Evolutionary conservation across 805 yeast genomes (phyloP).

Genomic region (Hanseniaspora jakobsenii): DNA sequence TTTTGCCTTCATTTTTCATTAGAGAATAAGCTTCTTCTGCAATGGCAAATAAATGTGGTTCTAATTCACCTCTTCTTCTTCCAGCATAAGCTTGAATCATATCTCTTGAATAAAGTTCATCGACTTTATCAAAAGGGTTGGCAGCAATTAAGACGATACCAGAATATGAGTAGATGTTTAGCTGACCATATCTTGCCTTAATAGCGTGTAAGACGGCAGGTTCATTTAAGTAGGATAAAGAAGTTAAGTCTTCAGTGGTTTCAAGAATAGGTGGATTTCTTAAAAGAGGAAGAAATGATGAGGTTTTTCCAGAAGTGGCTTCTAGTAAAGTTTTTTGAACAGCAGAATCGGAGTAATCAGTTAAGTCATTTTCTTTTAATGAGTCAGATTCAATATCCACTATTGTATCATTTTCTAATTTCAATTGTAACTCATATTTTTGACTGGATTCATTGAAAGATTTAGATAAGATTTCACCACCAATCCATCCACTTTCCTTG

Average conservation of each 20-base stretch:
- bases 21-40: conserved; percentile 96
- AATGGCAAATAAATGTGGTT: conserved; percentile 93
- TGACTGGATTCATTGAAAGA: conserved; percentile 32
- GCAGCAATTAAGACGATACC: conserved; percentile 95
- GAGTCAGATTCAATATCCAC: conserved; percentile 38
- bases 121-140: conserved; percentile 88
- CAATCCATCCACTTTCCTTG: conserved; percentile 58
- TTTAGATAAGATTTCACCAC: conserved; percentile 46
- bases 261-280: conserved; percentile 87
- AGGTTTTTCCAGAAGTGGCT: conserved; percentile 17
- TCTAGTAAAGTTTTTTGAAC: conserved; percentile 13
- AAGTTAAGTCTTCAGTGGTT: conserved; percentile 88
- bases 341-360: conserved; percentile 10
- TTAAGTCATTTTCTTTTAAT: conserved; percentile 19
- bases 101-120: conserved; percentile 80
- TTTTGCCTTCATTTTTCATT: conserved; percentile 72
- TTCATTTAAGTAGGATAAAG: conserved; percentile 82
- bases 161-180: conserved; percentile 86
- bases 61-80: conserved; percentile 83
- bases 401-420: conserved; percentile 39
- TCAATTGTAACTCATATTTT: conserved; percentile 37
- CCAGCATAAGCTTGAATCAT: conserved; percentile 93
- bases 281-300: conserved; percentile 54
- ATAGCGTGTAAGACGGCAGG: conserved; percentile 95
- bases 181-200: conserved; percentile 73